Base-by-base conservation (phyloP, 768 basidiomycete species). In the Naganishia vaughanmartiniae region DNA sequence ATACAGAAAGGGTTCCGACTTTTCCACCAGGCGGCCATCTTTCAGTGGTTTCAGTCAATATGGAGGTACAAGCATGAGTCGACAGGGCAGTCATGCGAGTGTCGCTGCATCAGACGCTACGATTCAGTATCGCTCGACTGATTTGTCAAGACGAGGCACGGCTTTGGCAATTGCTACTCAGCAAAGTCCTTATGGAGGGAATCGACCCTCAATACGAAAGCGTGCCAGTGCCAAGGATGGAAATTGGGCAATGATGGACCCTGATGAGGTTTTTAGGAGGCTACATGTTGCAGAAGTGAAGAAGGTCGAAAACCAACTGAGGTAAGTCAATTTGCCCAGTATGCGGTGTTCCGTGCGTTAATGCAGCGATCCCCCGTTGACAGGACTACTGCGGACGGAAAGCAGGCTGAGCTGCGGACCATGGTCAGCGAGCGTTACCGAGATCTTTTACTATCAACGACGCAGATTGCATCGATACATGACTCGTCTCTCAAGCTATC, bases 391-490 rank as follows among this genome's bases (percentile, higher is more conserved):
- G 80, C 80, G 48, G 56, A 75, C 58, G 76, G 78, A 36, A 81
- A 81, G 66, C 80, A 81, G 71, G 74, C 76, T 3, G 80, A 81
- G 55, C 73, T 81, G 39, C 65, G 80, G 28, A 70, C 75, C 19
- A 81, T 79, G 78, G 80, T 81, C 19, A 77, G 67, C 63, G 71
- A 72, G 31, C 70, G 80, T 12, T 81, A 81, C 71, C 73, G 80
- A 46, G 80, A 81, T 74, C 76, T 81, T 6, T 75, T 81, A n/a
- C 78, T 78, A 1, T 80, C 79, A 11, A 78, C 80, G 2, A 76
- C 79, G 0, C 80, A 81, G 70, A 81, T 81, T 56, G 74, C 78
- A 15, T 67, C 77, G 1, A 70, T 81, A 1, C 79, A 73, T 28
- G 74, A 75, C 17, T 78, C 78, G 6, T 81, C 80, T 3, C 72